A percentile compares a stretch with the other conserved stretches of the same genome.
phyloP scores from a whole-genome alignment of 495 filamentous ascomycete species.

The Penicillium egyptiacum region DNA sequence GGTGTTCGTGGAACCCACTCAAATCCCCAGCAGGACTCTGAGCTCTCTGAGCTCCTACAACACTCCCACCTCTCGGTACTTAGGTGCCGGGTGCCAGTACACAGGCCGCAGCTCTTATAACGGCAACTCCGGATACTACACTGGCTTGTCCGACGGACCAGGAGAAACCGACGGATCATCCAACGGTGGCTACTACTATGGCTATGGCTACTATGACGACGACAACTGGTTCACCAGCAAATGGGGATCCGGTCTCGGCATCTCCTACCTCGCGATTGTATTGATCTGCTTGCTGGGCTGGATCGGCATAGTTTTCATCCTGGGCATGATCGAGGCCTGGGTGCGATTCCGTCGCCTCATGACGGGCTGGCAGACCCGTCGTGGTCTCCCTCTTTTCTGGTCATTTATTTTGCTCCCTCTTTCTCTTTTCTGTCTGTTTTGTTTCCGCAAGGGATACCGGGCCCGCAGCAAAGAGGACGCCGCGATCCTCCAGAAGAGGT shows the following conservation, averaged over 20 bases:
- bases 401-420: conserved; percentile 35
- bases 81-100: conserved; percentile 11
- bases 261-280: conserved; percentile 33
- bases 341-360: conserved; percentile 54
- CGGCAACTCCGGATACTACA: background rate
- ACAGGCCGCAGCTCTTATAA: conserved; percentile 11
- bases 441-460: conserved; percentile 39
- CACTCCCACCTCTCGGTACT: conserved; percentile 23
- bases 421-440: conserved; percentile 40
- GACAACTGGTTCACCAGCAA: conserved; percentile 31
- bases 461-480: conserved; percentile 44
- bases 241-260: conserved; percentile 22
- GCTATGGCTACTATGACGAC: conserved; percentile 14
- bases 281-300: conserved; percentile 42
- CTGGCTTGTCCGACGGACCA: too few species aligned
- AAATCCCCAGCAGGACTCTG: conserved; percentile 29
- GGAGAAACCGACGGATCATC: too few species aligned
- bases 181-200: conserved; percentile 15
- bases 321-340: conserved; percentile 51
- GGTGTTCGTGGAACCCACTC: conserved; percentile 34
- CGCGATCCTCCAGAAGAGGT: conserved; percentile 39
- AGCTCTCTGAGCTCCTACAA: conserved; percentile 25
- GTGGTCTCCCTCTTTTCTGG: conserved; percentile 52
- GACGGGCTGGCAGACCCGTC: conserved; percentile 48
- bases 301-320: conserved; percentile 43